Conservation (phyloP, 129 eudicot species). For the Chrysanthemum seticuspe region DNA sequence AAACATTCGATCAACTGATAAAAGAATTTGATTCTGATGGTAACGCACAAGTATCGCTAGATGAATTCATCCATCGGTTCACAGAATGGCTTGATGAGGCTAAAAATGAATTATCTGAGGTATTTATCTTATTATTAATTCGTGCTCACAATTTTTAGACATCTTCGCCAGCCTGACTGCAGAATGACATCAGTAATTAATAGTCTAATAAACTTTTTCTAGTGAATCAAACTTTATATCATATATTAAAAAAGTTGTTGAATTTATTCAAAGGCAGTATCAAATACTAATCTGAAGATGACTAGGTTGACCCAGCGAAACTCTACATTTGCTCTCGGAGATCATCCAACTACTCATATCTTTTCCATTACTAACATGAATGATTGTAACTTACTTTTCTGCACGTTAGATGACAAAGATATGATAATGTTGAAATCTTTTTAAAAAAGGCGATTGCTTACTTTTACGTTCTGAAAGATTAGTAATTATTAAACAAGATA, state of each 20-base stretch:
- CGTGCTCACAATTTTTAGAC: neutral
- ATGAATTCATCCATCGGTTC: slow-evolving; percentile 59
- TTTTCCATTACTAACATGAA: no score
- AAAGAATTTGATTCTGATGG: slow-evolving; percentile 55
- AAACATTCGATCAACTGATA: slow-evolving; percentile 50
- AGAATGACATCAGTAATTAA: neutral
- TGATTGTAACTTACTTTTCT: no score
- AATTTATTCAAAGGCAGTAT: neutral
- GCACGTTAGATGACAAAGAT: no score
- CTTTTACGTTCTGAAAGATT: no score
- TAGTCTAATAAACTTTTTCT: neutral
- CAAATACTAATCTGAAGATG: neutral
- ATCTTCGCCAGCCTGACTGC: neutral
- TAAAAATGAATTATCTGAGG: slow-evolving; percentile 62
- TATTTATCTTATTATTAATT: slow-evolving; percentile 1
- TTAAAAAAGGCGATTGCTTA: no score
- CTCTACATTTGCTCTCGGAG: neutral
- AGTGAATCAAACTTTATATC: neutral
- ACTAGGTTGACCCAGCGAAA: neutral
- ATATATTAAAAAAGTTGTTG: neutral
- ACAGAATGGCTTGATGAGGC: slow-evolving; percentile 67
- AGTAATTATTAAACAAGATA: no score
- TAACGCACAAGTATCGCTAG: slow-evolving; percentile 51
- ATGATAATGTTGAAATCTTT: no score
- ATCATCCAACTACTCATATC: no score